Base-by-base conservation (phyloP, 164 flowering plant species). In the Akebia trifoliata region DNA sequence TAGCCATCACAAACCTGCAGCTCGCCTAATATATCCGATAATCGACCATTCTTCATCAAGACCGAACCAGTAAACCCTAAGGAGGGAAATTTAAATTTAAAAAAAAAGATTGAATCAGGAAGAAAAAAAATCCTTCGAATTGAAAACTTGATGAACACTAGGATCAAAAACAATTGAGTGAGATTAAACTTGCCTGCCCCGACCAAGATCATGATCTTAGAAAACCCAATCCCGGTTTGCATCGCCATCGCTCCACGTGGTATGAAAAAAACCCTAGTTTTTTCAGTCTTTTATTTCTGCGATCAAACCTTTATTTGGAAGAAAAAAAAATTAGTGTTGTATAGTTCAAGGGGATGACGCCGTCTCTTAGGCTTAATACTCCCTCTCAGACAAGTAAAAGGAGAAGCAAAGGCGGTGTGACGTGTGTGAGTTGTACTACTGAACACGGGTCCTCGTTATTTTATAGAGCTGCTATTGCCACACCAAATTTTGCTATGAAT, bases 31-130 rank as follows among this genome's bases (percentile, higher is more conserved):
- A 90, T 1, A 28, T 87, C 95, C 1, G 95, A 77, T 30, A 90
- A 52, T 64, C 78, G 77, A 0, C 88, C 86, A 45, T 87, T 85
- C 60, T 78, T 78, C 42, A 85, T 0, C 72, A 90, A 14, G 42
- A 87, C 42, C 39, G 95, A 73, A 11, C 87, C 73, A 8, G 91
- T 73, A 58, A 79, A 87, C 3, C 95, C 97, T 90, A 68, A 14
- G n/a, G n/a, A n/a, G n/a, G n/a, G n/a, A n/a, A n/a, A n/a, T n/a
- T n/a, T n/a, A n/a, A n/a, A n/a, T n/a, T n/a, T 56, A 11, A 38
- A 47, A 18, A 34, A 6, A 39, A 8, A 50, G 32, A 24, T 40
- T 4, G 22, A 38, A 54, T 11, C 24, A 1, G 7, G 14, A 54
- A 54, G 22, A 0, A 14, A n/a, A 34, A 8, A 36, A 17, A 34